Evolutionary conservation across 1,284 basidiomycete species (phyloP).

Genomic region (Leccinum pallidistipes): DNA sequence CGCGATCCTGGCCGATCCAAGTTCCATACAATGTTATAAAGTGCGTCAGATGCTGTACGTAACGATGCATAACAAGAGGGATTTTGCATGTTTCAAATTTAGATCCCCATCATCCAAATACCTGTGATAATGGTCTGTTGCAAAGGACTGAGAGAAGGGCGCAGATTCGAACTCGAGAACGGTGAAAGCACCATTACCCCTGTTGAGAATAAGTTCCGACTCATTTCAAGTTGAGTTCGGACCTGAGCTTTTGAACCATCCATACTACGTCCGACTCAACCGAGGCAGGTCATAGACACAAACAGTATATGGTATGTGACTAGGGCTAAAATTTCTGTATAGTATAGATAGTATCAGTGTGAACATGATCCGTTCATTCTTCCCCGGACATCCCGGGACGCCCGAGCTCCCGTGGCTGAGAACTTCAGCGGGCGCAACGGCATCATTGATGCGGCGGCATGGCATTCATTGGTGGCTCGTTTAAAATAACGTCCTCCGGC

Average conservation of each 20-base stretch:
- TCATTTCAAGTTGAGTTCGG: neutral
- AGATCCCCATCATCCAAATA: neutral
- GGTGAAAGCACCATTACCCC: neutral
- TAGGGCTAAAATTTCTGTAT: neutral
- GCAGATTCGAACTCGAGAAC: neutral
- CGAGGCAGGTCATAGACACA: neutral
- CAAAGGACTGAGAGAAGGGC: neutral
- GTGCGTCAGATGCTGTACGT: neutral
- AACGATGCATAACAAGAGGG: neutral
- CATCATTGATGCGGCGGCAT: neutral
- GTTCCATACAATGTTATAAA: neutral
- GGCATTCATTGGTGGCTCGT: neutral
- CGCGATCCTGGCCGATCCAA: constrained; percentile 1
- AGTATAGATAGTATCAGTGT: neutral
- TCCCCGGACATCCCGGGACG: neutral
- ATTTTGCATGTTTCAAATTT: neutral
- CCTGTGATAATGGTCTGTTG: neutral
- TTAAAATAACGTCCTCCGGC: neutral
- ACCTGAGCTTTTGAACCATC: neutral
- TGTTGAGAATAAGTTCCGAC: neutral
- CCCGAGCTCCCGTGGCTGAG: neutral
- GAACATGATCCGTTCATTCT: neutral
- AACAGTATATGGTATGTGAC: neutral
- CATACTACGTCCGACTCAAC: neutral
- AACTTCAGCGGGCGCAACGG: neutral